Percentiles rank a stretch among this genome's conserved stretches.
phyloP scores from a whole-genome alignment of 2,329 filamentous ascomycete genomes.

The Alternaria burnsii region DNA sequence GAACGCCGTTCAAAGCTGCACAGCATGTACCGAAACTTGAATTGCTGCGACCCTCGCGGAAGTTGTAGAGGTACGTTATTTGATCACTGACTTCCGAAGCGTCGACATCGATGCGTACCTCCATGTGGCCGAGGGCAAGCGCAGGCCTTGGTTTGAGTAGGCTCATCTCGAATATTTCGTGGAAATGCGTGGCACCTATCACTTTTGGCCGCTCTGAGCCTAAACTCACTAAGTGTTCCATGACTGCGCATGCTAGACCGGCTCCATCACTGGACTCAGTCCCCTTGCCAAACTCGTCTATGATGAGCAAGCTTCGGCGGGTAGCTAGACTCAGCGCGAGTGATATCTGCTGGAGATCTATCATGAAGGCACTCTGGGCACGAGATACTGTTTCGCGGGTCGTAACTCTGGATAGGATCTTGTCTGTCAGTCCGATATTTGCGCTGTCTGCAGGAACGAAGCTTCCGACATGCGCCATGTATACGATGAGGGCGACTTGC shows the following conservation, averaged over 20 bases:
- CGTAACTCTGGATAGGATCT: slow-evolving; percentile 85
- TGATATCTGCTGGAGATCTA: slow-evolving; percentile 87
- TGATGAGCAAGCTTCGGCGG: slow-evolving; percentile 78
- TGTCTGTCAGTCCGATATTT: slow-evolving; percentile 86
- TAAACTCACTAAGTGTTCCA: slow-evolving; percentile 64
- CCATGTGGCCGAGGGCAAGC: slow-evolving; percentile 74
- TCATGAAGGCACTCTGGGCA: slow-evolving; percentile 74
- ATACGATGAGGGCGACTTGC: slow-evolving; percentile 88
- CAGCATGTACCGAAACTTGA: slow-evolving; percentile 88
- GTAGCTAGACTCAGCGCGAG: slow-evolving; percentile 79
- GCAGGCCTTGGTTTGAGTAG: slow-evolving; percentile 62
- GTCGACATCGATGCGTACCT: slow-evolving; percentile 67
- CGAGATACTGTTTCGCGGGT: slow-evolving; percentile 74
- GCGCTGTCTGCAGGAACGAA: slow-evolving; percentile 85
- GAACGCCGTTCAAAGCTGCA: slow-evolving; percentile 86
- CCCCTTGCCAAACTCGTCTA: slow-evolving; percentile 89
- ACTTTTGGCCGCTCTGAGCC: slow-evolving; percentile 64
- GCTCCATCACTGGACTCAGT: slow-evolving; percentile 71
- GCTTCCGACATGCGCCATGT: slow-evolving; percentile 88
- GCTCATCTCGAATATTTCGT: slow-evolving; percentile 75
- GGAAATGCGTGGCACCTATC: slow-evolving; percentile 70
- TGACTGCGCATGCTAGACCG: slow-evolving; percentile 68
- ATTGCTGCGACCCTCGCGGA: slow-evolving; percentile 70
- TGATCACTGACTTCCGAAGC: slow-evolving; percentile 66
- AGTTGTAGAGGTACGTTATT: slow-evolving; percentile 77